Evolutionary conservation across 2,329 filamentous ascomycete genomes (phyloP).

Genomic region (Aspergillus jensenii): DNA sequence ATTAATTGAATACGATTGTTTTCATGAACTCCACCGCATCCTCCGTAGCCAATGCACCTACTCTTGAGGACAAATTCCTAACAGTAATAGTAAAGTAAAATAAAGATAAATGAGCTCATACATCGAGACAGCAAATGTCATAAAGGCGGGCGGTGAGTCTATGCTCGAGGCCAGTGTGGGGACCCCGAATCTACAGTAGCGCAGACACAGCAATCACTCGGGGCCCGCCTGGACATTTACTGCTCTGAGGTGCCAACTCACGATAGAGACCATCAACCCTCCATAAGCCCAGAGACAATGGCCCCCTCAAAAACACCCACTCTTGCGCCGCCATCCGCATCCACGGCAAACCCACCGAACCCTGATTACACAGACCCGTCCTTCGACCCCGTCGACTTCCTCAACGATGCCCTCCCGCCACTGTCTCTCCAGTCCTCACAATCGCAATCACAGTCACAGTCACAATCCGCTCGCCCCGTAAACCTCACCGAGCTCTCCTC

Average conservation of each 20-base stretch:
- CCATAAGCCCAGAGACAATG: not conserved
- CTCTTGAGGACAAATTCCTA: not conserved
- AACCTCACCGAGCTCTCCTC: slow-evolving; percentile 74
- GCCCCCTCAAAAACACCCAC: slow-evolving; percentile 24
- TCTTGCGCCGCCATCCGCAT: slow-evolving; percentile 25
- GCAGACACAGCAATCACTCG: not conserved
- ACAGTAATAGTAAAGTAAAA: not conserved
- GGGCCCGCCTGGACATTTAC: not conserved
- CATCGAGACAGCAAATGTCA: not conserved
- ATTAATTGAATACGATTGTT: not conserved
- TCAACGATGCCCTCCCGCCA: slow-evolving; percentile 75
- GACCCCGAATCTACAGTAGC: not conserved
- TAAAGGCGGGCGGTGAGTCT: not conserved
- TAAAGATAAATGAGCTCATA: not conserved
- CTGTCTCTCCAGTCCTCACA: slow-evolving; percentile 54
- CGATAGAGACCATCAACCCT: not conserved
- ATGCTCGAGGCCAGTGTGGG: not conserved
- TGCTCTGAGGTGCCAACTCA: not conserved
- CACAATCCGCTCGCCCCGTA: slow-evolving; percentile 32
- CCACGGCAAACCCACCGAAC: slow-evolving; percentile 37
- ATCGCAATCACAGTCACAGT: slow-evolving; percentile 18
- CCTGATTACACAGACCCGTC: slow-evolving; percentile 73
- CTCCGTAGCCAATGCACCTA: not conserved
- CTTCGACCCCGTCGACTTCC: slow-evolving; percentile 82
- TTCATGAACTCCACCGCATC: not conserved